These are phyloP conservation scores for Psidium guajava DNA, from an alignment of 345 rosid genomes.

Conservation along the genomic window DNA sequence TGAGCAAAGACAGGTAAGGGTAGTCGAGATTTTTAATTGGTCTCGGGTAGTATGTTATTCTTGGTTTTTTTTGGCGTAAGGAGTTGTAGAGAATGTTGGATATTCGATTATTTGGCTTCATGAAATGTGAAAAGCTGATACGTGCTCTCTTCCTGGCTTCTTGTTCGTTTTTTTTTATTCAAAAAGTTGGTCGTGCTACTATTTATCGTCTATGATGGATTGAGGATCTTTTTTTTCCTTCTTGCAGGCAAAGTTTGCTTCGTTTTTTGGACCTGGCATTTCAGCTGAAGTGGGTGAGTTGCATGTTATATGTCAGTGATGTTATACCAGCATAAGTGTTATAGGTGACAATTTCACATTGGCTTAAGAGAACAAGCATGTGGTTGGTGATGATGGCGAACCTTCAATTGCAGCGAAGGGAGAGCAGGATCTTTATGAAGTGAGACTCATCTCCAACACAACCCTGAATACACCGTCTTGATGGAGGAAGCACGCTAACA, in stretches of 20 bases:
- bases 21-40: background rate
- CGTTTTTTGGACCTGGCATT: conserved; percentile 88
- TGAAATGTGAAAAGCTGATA: background rate
- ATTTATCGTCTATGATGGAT: background rate
- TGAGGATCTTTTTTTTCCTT: background rate
- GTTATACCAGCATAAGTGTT: background rate
- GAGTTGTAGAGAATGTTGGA: background rate
- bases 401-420: conserved; percentile 48
- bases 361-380: background rate
- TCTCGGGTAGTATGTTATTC: background rate
- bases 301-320: background rate
- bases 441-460: conserved; percentile 54
- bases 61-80: background rate
- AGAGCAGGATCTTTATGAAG: conserved; percentile 60
- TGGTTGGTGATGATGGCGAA: background rate
- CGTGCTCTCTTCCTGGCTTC: background rate
- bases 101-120: background rate
- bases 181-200: background rate
- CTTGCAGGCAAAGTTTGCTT: conserved; percentile 72
- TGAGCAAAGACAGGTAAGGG: conserved; percentile 69
- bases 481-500: background rate
- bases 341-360: background rate
- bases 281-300: conserved; percentile 76
- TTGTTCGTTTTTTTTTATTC: background rate
- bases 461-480: background rate